These are phyloP conservation scores for Agaricus blazei DNA, from an alignment of 768 basidiomycete genomes.

Conservation along the genomic window DNA sequence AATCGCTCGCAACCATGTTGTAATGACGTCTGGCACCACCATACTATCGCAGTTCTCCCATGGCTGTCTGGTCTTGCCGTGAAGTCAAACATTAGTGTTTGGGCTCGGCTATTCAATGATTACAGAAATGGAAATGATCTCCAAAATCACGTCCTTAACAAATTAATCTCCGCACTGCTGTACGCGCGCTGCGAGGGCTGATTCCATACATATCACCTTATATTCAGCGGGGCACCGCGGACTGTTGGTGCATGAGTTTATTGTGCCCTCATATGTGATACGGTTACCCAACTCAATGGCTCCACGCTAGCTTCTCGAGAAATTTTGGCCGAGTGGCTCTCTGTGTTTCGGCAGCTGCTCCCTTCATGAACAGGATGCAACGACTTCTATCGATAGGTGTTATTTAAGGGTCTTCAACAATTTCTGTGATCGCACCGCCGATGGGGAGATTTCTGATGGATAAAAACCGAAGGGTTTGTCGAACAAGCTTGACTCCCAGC, in stretches of 20 bases:
- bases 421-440: slow-evolving; percentile 3
- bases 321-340: background rate
- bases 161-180: too few species aligned
- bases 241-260: background rate
- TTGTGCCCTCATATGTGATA: slow-evolving; percentile 1
- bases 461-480: background rate
- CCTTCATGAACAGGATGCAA: background rate
- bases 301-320: background rate
- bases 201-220: background rate
- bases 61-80: too few species aligned
- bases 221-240: background rate
- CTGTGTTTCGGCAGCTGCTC: background rate
- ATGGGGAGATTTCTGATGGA: background rate
- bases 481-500: background rate
- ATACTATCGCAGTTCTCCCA: too few species aligned
- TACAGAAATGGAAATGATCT: too few species aligned
- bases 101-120: too few species aligned
- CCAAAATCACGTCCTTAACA: too few species aligned
- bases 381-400: background rate
- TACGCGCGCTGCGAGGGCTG: too few species aligned
- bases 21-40: too few species aligned
- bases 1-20: too few species aligned
- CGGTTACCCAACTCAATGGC: background rate
- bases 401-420: background rate
- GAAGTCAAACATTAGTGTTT: too few species aligned